Base-by-base conservation (phyloP, 2,329 filamentous ascomycete genomes). In the Calonectria henricotiae region DNA sequence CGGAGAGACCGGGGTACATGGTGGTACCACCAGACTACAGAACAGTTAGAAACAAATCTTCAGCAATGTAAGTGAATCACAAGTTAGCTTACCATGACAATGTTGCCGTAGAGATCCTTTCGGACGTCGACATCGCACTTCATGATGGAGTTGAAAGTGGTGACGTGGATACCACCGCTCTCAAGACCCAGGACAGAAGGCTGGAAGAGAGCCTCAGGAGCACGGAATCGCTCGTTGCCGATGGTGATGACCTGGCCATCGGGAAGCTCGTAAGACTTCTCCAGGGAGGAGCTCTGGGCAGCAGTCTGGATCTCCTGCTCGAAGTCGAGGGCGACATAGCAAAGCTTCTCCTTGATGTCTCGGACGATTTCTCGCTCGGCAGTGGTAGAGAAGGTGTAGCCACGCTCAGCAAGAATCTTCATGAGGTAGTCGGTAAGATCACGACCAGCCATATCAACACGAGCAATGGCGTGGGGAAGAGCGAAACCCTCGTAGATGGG, bases 261-360 rank as follows among this genome's bases (percentile, higher is more conserved):
- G 80, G 96, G 96, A 90, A 99, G 95, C 89, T 99, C 96, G 88
- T 99, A 99, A 67, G 96, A 98, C 93, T 98, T 98, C 94, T 99
- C 96, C 85, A 99, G 90, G 89, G 90, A 95, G 85, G 96, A 98
- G 89, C 94, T 97, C 91, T 99, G 96, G 85, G 95, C 95, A 81
- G 96, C 96, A 80, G 96, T 99, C 92, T 99, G 96, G 86, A 99
- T 98, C 90, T 99, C 96, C 91, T 99, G 96, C 91, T 99, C 96
- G 82, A 99, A 98, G 91, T 99, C 96, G 79, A 99, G 94, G 78
- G 96, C 96, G 84, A 98, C 96, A 89, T 99, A 99, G 93, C 96
- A 99, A 82, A 99, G 95, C 93, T 98, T 99, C 93, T 99, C 96
- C 93, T 99, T 99, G 91, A 99, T 98, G 86, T 99, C 96, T 90